Base-by-base conservation (phyloP, 768 basidiomycete species). In the Lanmaoa rubissima region DNA sequence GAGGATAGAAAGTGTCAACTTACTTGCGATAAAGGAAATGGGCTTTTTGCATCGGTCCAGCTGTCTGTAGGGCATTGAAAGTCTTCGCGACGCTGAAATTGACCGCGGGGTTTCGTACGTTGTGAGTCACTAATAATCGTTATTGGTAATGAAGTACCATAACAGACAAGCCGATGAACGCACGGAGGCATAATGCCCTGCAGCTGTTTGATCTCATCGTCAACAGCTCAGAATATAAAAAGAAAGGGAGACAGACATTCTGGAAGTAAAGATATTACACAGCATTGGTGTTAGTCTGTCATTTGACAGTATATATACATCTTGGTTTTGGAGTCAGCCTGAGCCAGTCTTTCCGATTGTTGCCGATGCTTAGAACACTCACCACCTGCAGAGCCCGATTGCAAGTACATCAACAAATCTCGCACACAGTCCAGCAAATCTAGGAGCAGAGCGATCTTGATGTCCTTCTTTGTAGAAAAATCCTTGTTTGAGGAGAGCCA, bases 101-200 rank as follows among this genome's bases (percentile, higher is more conserved):
- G 12, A 45, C 40, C 5, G 5, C 28, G 28, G 6, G 28, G 13
- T 47, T 47, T 21, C 11, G 11, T 24, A 48, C 19, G 48, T 78
- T 77, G 49, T 74, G 71, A 3, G 71, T 11, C 34, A 54, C 54
- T 54, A 11, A 4, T 19, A 21, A 17, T 26, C 9, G 17, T 11
- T 16, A 8, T 48, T n/a, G 16, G 16, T 13, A 34, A 17, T 21
- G 13, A 24, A 13, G 24, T 40, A 21, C 47, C 16, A 31, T 6
- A 0, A 32, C 35, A 38, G 10, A 14, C 19, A 50, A 48, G 21
- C 1, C 14, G 6, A 28, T 40, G 24, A 8, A 75, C 79, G 49
- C 64, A 84, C 84, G 60, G 36, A 84, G 62, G 53, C 76, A 78
- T 8, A 84, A 60, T 8, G 75, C 71, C 56, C 75, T 72, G 60